Percentiles rank a stretch among this genome's conserved stretches.
Conservation (phyloP, 352 stramenopile genomes). For the Thraustochytrium sp. region DNA sequence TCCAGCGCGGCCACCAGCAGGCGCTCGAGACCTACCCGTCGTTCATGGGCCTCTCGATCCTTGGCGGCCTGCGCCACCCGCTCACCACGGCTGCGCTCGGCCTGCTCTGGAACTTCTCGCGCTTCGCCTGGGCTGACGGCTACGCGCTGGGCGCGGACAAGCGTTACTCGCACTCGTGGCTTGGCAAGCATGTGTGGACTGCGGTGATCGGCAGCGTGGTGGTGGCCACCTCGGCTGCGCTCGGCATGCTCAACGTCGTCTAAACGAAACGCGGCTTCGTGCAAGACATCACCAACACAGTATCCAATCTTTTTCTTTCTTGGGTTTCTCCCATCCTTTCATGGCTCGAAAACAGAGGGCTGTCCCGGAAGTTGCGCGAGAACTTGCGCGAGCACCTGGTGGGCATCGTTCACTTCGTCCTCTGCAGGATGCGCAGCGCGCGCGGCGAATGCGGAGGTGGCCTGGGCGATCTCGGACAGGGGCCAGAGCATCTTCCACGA, state of each 20-base stretch:
- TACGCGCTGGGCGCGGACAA: slow-evolving; percentile 12
- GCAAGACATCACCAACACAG: too few species aligned
- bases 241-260: slow-evolving; percentile 7
- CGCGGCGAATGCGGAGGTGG: too few species aligned
- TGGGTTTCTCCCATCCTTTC: too few species aligned
- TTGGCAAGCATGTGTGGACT: slow-evolving; percentile 13
- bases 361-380: too few species aligned
- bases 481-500: neutral
- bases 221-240: neutral
- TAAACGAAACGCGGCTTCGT: too few species aligned
- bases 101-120: slow-evolving; percentile 8
- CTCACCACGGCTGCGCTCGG: neutral
- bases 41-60: slow-evolving; percentile 55
- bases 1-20: slow-evolving; percentile 84
- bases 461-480: too few species aligned
- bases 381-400: too few species aligned
- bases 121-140: slow-evolving; percentile 37
- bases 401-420: too few species aligned
- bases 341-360: too few species aligned
- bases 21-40: slow-evolving; percentile 74
- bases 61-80: slow-evolving; percentile 44
- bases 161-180: neutral
- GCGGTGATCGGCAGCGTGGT: neutral
- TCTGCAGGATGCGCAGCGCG: too few species aligned
- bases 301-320: too few species aligned